phyloP scores from a whole-genome alignment of 2,329 filamentous ascomycete genomes.

The Raffaelea ambrosiae region DNA sequence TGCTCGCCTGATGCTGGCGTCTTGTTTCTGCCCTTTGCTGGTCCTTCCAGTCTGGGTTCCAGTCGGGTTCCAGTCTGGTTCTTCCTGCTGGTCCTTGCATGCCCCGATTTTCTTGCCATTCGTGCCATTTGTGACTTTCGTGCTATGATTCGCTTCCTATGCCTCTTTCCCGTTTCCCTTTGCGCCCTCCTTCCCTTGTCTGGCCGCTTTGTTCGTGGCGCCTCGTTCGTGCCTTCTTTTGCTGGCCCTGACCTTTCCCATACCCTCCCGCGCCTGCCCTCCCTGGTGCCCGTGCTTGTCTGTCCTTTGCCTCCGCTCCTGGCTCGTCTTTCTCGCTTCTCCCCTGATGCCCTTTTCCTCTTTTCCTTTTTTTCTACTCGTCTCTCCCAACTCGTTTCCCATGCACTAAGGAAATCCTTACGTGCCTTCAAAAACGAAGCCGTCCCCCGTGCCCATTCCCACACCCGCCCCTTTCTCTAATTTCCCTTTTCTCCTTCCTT shows the following conservation, averaged over 20 bases:
- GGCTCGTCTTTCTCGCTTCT: conserved; percentile 11
- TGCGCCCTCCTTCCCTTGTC: neutral
- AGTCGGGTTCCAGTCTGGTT: neutral
- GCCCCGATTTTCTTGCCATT: conserved; percentile 7
- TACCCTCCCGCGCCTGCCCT: conserved; percentile 3
- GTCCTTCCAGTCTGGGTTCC: neutral
- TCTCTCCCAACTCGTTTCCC: conserved; percentile 4
- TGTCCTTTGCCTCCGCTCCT: conserved; percentile 8
- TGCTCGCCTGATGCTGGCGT: no score
- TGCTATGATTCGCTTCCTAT: neutral
- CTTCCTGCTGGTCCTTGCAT: conserved; percentile 1
- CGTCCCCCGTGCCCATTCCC: conserved; percentile 31
- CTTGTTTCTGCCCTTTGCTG: conserved; percentile 11
- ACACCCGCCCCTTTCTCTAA: conserved; percentile 5
- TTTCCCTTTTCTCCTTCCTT: conserved; percentile 11
- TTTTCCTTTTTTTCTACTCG: conserved; percentile 18
- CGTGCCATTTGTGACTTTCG: neutral
- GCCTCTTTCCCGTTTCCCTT: neutral
- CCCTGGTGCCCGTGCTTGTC: conserved; percentile 15
- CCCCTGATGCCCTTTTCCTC: conserved; percentile 21
- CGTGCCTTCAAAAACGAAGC: conserved; percentile 36
- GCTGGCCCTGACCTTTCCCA: conserved; percentile 2
- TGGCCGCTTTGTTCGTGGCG: neutral
- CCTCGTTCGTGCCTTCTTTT: neutral
- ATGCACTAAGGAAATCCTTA: neutral